Base-by-base conservation (phyloP, 2,329 filamentous ascomycete species). In the Myriosclerotinia duriaeana region DNA sequence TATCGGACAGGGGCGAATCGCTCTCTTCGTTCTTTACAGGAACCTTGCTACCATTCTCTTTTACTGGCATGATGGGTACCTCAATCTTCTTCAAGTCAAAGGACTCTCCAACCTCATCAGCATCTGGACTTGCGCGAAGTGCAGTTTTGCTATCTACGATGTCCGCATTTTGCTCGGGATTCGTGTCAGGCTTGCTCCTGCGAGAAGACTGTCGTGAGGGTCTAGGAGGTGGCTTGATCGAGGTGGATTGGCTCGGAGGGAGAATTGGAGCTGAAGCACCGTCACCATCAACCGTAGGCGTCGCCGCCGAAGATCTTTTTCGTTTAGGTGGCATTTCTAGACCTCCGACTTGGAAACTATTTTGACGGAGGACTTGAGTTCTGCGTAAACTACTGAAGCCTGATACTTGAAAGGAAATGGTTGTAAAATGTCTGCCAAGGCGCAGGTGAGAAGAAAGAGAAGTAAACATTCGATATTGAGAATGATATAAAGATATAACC, bases 101-200 rank as follows among this genome's bases (percentile, higher is more conserved):
- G 17, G 71, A 60, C 56, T 75, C 74, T n/a, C 71, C 72, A 20
- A 69, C 65, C 65, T 74, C 74, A 48, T 74, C 73, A 20, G 74
- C 73, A 65, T 75, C 74, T 17, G 74, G 74, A 62, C 74, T 75
- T 63, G 73, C 74, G 62, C 74, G 66, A 46, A 75, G 62, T n/a
- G 74, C 74, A n/a, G 64, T 64, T 38, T 73, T 74, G 17, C 73
- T 73, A 69, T 76, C 74, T 44, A 75, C 34, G 11, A 76, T 71
- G 58, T 74, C 74, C 20, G 68, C 53, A 68, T 76, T 75, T 30
- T 73, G 69, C 54, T 76, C 72, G 46, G 74, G 74, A 50, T 76
- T 75, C 2, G 74, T 75, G 26, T 73, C 73, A 36, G 74, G 38
- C 40, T 70, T 72, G 20, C 63, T 59, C 11, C 71, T 65, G n/a